These are phyloP conservation scores for Cladosporium sp. DNA, from an alignment of 2,329 filamentous ascomycete species.

Conservation along the genomic window DNA sequence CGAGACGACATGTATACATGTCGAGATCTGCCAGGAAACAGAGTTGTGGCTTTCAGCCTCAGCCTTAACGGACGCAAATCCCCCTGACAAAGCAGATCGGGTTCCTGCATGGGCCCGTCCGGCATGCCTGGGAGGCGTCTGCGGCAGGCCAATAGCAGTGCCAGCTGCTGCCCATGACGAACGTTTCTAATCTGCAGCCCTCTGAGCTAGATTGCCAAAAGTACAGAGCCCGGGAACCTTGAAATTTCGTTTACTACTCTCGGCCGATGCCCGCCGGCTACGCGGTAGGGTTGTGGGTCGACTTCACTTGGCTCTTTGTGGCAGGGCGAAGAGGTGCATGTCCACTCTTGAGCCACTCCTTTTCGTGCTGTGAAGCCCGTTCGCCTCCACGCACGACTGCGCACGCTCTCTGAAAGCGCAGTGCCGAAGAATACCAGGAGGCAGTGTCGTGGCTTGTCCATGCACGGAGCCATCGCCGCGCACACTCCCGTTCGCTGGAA, in stretches of 20 bases:
- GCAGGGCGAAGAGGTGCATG: conserved; percentile 4
- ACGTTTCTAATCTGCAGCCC: conserved; percentile 13
- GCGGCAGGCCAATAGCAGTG: neutral
- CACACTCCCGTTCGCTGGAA: neutral
- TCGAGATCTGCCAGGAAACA: neutral
- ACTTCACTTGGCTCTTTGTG: conserved; percentile 4
- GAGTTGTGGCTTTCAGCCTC: neutral
- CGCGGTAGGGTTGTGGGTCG: neutral
- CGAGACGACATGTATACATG: neutral
- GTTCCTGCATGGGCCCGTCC: conserved; percentile 8
- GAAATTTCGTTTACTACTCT: conserved; percentile 1
- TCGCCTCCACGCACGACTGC: neutral
- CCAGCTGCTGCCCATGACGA: neutral
- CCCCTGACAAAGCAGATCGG: conserved; percentile 3
- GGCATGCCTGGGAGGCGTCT: neutral
- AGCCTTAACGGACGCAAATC: neutral
- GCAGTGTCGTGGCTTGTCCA: neutral
- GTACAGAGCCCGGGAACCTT: conserved; percentile 1
- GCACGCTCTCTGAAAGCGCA: neutral
- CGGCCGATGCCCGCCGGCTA: neutral
- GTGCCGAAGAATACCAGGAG: conserved; percentile 12
- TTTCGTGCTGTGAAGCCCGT: neutral
- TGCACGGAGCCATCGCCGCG: conserved; percentile 8
- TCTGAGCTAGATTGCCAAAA: neutral
- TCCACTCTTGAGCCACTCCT: neutral